These are phyloP conservation scores for Phyllostachys edulis DNA, from an alignment of 176 grass and related monocot species.

Conservation along the genomic window DNA sequence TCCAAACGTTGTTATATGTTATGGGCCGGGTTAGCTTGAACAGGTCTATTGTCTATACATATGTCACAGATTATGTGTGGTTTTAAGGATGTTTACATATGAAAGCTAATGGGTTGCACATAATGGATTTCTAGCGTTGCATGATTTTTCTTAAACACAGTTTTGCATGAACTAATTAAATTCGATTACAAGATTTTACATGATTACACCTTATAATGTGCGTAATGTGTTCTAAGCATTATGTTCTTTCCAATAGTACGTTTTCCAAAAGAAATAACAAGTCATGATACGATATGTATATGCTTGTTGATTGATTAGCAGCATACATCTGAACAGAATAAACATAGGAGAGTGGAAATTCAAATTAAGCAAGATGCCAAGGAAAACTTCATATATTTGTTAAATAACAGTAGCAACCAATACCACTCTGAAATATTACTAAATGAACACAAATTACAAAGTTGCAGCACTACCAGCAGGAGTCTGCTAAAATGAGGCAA, in stretches of 20 bases:
- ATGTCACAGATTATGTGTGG: too few relatives aligned
- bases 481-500: conserved; percentile 66
- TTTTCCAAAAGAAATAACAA: too few relatives aligned
- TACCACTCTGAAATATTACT: not conserved
- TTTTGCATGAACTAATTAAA: not conserved
- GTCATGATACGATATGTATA: too few relatives aligned
- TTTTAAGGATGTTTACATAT: not conserved
- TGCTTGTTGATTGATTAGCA: not conserved
- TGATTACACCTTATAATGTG: not conserved
- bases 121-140: not conserved
- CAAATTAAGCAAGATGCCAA: not conserved
- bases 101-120: too few relatives aligned
- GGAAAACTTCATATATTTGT: not conserved
- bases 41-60: too few relatives aligned
- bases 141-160: not conserved
- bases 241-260: not conserved
- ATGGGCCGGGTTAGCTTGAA: too few relatives aligned
- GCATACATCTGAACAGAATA: not conserved
- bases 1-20: not conserved
- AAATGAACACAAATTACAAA: not conserved
- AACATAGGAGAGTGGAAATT: not conserved
- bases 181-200: not conserved
- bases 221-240: not conserved
- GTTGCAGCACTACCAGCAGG: conserved; percentile 77
- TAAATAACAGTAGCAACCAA: not conserved